Evolutionary conservation across 179 eudicot genomes (phyloP).

Genomic region (Beta macrorhiza): DNA sequence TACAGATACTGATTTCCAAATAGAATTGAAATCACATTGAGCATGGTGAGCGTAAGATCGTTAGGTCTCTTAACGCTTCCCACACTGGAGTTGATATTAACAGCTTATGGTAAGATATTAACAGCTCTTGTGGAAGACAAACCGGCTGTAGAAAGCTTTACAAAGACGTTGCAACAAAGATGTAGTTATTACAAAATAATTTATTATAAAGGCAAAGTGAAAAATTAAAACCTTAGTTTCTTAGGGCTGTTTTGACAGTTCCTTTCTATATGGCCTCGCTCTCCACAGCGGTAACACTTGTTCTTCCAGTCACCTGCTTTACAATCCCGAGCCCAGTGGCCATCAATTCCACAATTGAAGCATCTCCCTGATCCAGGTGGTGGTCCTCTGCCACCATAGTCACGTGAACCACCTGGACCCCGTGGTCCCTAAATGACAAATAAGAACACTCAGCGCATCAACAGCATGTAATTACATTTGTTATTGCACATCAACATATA

Average conservation of each 20-base stretch:
- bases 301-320: conserved; percentile 99
- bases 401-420: conserved; percentile 77
- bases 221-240: conserved; percentile 47
- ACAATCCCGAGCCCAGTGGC: conserved; percentile 98
- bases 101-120: not conserved
- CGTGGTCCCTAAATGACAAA: conserved; percentile 54
- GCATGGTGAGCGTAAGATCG: too few species aligned
- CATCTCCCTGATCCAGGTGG: conserved; percentile 95
- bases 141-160: not conserved
- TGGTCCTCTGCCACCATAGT: conserved; percentile 74
- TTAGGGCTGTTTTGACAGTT: conserved; percentile 89
- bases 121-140: not conserved
- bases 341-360: conserved; percentile 96
- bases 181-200: not conserved
- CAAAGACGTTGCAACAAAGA: too few species aligned
- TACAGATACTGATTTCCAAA: not conserved
- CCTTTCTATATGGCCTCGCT: conserved; percentile 85
- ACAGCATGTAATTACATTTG: not conserved
- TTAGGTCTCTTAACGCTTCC: not conserved
- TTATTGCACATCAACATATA: not conserved
- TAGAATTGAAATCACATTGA: not conserved
- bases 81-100: not conserved
- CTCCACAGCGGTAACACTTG: conserved; percentile 95
- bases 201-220: not conserved
- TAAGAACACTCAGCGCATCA: not conserved